Base-by-base conservation (phyloP, 75 land plant species). In the Sequoia sempervirens region DNA sequence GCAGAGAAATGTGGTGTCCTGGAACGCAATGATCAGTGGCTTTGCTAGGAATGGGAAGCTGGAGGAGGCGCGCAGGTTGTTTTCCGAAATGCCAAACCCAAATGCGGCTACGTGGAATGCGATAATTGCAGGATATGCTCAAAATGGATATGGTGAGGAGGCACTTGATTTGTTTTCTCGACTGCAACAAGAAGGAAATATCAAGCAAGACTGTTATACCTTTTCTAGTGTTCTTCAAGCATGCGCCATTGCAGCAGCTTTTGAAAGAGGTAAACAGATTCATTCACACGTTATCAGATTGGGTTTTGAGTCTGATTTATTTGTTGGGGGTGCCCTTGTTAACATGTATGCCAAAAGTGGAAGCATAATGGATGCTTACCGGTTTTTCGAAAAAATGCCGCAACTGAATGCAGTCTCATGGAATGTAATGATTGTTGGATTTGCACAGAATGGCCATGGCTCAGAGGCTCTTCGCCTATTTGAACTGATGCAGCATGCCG, bases 71-170 rank as follows among this genome's bases (percentile, higher is more conserved):
- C 23, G 82, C 13, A 26, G 61, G 47, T 75, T 93, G 56, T 91
- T 93, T 70, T 28, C 47, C 34, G 81, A 87, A 68, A 86, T 93
- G 88, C 86, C 84, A 9, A 84, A 85, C 23, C 89, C 86, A 13
- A 93, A 90, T 86, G 90, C 81, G 66, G 85, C 90, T 11, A 91
- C 92, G 2, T 93, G 95, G 95, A 93, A 89, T 85, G 87, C 86
- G 41, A 84, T 93, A 81, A 91, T 93, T 84, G 89, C 95, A 26
- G 95, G 93, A 43, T 83, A 87, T 88, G 87, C 87, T 1, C 86
- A 87, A 73, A 84, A 82, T 87, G 95, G 91, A 4, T 72, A 64
- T 86, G 88, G 81, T 20, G 83, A 18, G 40, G 89, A 92, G 69
- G 89, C 93, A 36, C 56, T 91, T 75, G 30, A 61, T 0, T 38